These are phyloP conservation scores for Oryza meridionalis DNA, from an alignment of 176 grass and related monocot species.

Conservation along the genomic window DNA sequence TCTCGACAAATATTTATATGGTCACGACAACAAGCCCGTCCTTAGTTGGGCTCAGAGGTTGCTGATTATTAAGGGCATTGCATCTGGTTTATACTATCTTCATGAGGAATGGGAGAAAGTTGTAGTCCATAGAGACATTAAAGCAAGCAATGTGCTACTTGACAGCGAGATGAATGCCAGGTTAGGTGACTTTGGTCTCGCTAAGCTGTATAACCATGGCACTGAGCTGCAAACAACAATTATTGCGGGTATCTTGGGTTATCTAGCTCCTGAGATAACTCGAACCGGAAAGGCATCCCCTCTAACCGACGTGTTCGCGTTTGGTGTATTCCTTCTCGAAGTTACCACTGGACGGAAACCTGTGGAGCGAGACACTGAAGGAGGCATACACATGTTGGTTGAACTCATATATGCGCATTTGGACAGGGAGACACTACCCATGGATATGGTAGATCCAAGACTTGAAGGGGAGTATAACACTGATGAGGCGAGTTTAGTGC, in stretches of 20 bases:
- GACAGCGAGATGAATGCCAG: slow-evolving; percentile 25
- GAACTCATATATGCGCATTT: slow-evolving; percentile 17
- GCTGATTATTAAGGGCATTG: slow-evolving; percentile 17
- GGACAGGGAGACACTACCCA: neutral
- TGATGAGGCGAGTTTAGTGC: neutral
- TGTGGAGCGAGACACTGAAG: neutral
- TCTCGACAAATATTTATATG: neutral
- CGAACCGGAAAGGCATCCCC: slow-evolving; percentile 25
- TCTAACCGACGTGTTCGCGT: slow-evolving; percentile 20
- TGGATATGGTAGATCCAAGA: slow-evolving; percentile 3
- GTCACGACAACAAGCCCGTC: neutral
- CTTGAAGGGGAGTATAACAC: neutral
- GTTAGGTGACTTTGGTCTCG: slow-evolving; percentile 12
- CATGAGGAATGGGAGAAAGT: slow-evolving; percentile 42
- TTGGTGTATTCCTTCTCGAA: slow-evolving; percentile 23
- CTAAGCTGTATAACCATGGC: neutral
- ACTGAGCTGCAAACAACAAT: slow-evolving; percentile 8
- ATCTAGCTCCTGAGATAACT: slow-evolving; percentile 22
- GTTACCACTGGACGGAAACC: slow-evolving; percentile 5
- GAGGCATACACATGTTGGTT: neutral
- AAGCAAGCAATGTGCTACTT: slow-evolving; percentile 24
- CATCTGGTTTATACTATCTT: slow-evolving; percentile 4
- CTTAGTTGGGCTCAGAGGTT: slow-evolving; percentile 23
- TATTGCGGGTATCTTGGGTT: slow-evolving; percentile 21
- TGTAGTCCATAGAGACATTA: slow-evolving; percentile 23